Conservation (phyloP, 371 early-diverging fungal genomes). For the Mucor velutinosus region DNA sequence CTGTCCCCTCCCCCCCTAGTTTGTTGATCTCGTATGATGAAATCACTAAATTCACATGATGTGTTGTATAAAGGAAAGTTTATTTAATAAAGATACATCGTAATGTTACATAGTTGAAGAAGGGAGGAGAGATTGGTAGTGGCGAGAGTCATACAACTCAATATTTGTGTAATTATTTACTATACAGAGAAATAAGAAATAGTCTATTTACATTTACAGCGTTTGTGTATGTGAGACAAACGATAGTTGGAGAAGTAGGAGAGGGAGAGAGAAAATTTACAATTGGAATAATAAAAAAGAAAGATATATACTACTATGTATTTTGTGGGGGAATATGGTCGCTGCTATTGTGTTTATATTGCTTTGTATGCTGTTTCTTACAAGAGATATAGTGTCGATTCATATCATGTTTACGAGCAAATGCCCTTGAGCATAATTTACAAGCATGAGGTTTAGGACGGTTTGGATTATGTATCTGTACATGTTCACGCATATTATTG, state of each 20-base stretch:
- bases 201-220: not conserved
- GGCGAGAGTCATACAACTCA: not conserved
- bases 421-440: constrained; percentile 53
- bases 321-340: not conserved
- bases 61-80: not conserved
- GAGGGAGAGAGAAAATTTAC: not conserved
- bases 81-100: not conserved
- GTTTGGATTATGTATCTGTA: constrained; percentile 43
- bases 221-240: not conserved
- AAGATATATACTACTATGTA: constrained; percentile 1
- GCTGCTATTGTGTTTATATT: not conserved
- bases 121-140: not conserved
- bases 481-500: constrained; percentile 51
- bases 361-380: constrained; percentile 13
- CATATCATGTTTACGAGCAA: constrained; percentile 74
- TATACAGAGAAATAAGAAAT: not conserved
- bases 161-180: constrained; percentile 12
- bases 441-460: constrained; percentile 44
- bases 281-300: not conserved
- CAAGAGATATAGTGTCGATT: constrained; percentile 55
- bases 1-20: not conserved
- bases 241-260: not conserved
- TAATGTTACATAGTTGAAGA: not conserved
- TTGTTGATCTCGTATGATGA: not conserved
- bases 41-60: not conserved